A percentile compares a stretch with the other conserved stretches of the same genome.
Conservation (phyloP, 179 eudicot genomes). For the Gypsophila paniculata region DNA sequence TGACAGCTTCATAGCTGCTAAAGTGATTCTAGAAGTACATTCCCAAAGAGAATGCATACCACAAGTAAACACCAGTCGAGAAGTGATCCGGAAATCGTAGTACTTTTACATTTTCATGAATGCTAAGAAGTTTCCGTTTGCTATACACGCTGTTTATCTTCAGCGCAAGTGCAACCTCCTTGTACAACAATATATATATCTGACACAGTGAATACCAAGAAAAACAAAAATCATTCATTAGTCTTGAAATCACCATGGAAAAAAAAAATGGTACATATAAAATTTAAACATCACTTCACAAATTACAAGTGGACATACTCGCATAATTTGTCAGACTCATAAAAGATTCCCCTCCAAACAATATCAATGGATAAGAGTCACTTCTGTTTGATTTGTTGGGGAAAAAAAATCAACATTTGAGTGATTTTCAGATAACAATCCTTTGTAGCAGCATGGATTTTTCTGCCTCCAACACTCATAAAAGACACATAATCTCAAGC, state of each 20-base stretch:
- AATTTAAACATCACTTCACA: not conserved
- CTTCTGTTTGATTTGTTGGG: too few relatives aligned
- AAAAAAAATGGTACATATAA: not conserved
- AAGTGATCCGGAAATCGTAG: constrained; percentile 96
- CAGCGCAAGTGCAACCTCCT: constrained; percentile 87
- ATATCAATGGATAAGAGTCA: too few relatives aligned
- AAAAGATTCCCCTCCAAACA: too few relatives aligned
- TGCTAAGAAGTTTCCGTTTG: constrained; percentile 78
- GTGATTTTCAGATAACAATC: too few relatives aligned
- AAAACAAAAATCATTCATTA: not conserved
- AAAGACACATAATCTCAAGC: too few relatives aligned
- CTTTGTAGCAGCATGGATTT: too few relatives aligned
- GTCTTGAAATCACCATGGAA: not conserved
- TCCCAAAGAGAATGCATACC: constrained; percentile 28
- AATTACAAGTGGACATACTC: not conserved
- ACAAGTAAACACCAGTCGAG: constrained; percentile 49
- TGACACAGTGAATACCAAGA: constrained; percentile 29
- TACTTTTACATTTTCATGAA: constrained; percentile 90
- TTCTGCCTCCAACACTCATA: too few relatives aligned
- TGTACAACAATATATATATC: constrained; percentile 89
- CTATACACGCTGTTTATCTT: constrained; percentile 93
- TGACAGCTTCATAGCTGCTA: not conserved
- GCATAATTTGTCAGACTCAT: too few relatives aligned
- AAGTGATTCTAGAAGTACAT: constrained; percentile 4
- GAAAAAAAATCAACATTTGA: too few relatives aligned